Conservation (phyloP, 2,329 filamentous ascomycete genomes). For the Hypoxylon rubiginosum region DNA sequence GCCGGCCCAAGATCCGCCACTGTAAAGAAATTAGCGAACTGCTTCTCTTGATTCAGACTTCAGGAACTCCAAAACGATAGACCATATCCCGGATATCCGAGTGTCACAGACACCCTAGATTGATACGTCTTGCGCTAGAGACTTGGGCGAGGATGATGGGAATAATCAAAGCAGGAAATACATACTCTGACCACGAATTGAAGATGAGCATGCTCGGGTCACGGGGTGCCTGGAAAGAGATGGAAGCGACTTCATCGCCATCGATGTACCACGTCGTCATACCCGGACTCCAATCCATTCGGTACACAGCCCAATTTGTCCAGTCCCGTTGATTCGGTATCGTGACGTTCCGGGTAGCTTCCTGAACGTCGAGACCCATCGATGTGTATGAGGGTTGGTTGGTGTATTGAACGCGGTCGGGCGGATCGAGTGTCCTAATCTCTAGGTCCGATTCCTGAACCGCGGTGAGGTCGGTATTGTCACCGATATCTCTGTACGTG, state of each 20-base stretch:
- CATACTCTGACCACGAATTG: conserved; percentile 70
- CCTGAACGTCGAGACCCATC: conserved; percentile 58
- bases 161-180: conserved; percentile 1
- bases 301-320: conserved; percentile 70
- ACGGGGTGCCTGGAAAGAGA: conserved; percentile 67
- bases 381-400: conserved; percentile 69
- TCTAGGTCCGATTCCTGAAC: conserved; percentile 68
- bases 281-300: conserved; percentile 70
- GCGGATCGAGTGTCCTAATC: conserved; percentile 63
- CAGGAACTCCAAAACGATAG: background rate
- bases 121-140: background rate
- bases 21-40: conserved; percentile 24
- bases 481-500: conserved; percentile 60
- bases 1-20: conserved; percentile 69
- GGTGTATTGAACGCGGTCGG: conserved; percentile 65
- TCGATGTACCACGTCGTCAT: conserved; percentile 70
- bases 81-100: background rate
- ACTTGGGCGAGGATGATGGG: background rate
- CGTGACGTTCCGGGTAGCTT: conserved; percentile 63
- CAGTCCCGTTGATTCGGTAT: conserved; percentile 60
- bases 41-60: background rate
- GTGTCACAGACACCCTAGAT: background rate
- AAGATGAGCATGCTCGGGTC: conserved; percentile 67
- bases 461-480: conserved; percentile 52
- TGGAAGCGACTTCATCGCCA: conserved; percentile 63